phyloP scores from a whole-genome alignment of 2,329 filamentous ascomycete species.

The Lachnellula willkommii region DNA sequence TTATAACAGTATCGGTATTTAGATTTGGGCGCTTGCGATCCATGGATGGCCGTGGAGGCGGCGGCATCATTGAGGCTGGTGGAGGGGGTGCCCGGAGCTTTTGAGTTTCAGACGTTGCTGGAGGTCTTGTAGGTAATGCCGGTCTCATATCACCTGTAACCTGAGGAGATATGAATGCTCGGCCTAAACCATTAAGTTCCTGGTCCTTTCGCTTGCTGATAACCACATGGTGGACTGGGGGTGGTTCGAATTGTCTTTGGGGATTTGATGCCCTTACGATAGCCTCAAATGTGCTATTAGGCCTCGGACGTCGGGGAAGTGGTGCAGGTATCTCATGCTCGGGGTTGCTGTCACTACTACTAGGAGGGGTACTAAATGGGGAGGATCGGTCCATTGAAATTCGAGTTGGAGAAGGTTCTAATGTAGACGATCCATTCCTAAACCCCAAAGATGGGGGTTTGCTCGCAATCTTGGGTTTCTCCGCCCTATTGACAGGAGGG shows the following conservation, averaged over 20 bases:
- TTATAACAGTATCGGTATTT: conserved; percentile 8
- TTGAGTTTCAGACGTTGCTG: conserved; percentile 23
- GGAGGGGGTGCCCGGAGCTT: conserved; percentile 17
- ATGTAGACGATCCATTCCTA: conserved; percentile 30
- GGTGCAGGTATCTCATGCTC: conserved; percentile 48
- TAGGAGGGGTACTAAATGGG: conserved; percentile 82
- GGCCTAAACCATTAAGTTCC: conserved; percentile 38
- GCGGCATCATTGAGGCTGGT: conserved; percentile 20
- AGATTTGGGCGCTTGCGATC: conserved; percentile 22
- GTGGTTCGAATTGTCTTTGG: conserved; percentile 43
- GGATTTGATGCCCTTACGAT: conserved; percentile 19
- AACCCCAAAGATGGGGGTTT: conserved; percentile 27
- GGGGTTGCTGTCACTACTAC: conserved; percentile 62
- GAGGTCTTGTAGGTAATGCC: conserved; percentile 46
- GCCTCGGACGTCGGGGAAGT: conserved; percentile 46
- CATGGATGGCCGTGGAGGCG: conserved; percentile 24
- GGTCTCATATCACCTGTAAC: conserved; percentile 42
- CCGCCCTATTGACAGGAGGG: conserved; percentile 73
- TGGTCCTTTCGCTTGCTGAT: conserved; percentile 39
- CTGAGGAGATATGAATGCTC: conserved; percentile 37
- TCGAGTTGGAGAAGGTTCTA: conserved; percentile 17
- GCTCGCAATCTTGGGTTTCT: conserved; percentile 62
- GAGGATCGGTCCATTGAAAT: conserved; percentile 44
- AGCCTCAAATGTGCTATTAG: conserved; percentile 35
- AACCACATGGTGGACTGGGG: conserved; percentile 47